Percentiles rank a stretch among this genome's conserved stretches.
These are phyloP conservation scores for Poa pratensis DNA, from an alignment of 176 grass and related monocot species.

Conservation along the genomic window DNA sequence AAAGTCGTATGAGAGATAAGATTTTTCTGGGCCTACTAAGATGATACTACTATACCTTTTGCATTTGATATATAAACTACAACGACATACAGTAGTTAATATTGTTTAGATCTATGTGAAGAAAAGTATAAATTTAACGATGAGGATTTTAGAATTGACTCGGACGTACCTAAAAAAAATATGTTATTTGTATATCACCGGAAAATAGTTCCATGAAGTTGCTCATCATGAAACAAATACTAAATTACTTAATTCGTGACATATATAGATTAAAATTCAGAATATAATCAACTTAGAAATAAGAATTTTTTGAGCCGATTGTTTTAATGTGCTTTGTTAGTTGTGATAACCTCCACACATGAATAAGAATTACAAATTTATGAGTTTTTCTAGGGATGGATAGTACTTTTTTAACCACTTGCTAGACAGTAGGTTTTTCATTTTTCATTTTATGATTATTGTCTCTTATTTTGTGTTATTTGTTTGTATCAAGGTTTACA, in stretches of 20 bases:
- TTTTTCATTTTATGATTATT: neutral
- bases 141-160: neutral
- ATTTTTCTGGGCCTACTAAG: neutral
- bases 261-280: neutral
- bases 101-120: neutral
- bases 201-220: neutral
- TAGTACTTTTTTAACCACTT: neutral
- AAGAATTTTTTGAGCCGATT: neutral
- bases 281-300: neutral
- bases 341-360: neutral
- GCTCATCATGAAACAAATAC: neutral
- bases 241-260: neutral
- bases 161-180: neutral
- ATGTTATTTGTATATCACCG: neutral
- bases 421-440: neutral
- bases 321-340: neutral
- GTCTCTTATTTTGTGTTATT: constrained; percentile 1
- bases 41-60: too few species aligned
- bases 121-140: neutral
- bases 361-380: neutral
- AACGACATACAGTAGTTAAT: neutral
- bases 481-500: constrained; percentile 31
- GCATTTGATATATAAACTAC: neutral
- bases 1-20: neutral
- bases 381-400: neutral